These are phyloP conservation scores for Multifurca ochricompacta DNA, from an alignment of 768 basidiomycete genomes.

Conservation along the genomic window DNA sequence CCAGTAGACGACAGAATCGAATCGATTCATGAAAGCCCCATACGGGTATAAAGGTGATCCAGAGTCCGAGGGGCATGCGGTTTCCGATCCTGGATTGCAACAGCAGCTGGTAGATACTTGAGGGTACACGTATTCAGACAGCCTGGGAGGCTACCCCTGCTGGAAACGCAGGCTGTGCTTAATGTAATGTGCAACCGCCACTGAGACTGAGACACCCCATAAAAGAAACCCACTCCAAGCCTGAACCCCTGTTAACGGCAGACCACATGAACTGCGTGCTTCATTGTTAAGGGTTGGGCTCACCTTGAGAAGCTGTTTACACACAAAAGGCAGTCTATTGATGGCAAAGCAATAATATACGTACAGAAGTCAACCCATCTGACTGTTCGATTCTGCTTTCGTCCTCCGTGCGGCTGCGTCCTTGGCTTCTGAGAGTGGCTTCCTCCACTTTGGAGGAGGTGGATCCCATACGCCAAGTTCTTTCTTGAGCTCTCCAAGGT, in stretches of 20 bases:
- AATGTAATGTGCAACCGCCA: background rate
- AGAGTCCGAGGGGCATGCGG: background rate
- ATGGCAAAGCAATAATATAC: slow-evolving; percentile 6
- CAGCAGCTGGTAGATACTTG: background rate
- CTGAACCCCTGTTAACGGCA: background rate
- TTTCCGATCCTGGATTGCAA: background rate
- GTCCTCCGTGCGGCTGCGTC: slow-evolving; percentile 32
- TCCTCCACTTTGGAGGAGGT: slow-evolving; percentile 64
- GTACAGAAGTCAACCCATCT: slow-evolving; percentile 10
- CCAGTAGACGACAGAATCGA: slow-evolving; percentile 3
- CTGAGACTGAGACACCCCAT: background rate
- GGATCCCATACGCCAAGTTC: slow-evolving; percentile 85
- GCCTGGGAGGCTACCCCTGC: background rate
- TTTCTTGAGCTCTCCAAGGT: slow-evolving; percentile 71
- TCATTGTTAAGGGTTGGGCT: slow-evolving; percentile 4
- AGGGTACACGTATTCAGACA: background rate
- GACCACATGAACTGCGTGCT: slow-evolving; percentile 1
- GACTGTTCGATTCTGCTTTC: background rate
- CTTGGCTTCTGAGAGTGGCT: slow-evolving; percentile 55
- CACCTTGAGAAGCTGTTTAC: slow-evolving; percentile 5
- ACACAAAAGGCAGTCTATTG: slow-evolving; percentile 6
- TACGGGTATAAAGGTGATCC: background rate
- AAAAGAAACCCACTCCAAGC: background rate
- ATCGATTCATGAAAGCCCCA: background rate
- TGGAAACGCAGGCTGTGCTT: background rate